These are phyloP conservation scores for Tripterygium wilfordii DNA, from an alignment of 177 flowering plant genomes.

Conservation along the genomic window DNA sequence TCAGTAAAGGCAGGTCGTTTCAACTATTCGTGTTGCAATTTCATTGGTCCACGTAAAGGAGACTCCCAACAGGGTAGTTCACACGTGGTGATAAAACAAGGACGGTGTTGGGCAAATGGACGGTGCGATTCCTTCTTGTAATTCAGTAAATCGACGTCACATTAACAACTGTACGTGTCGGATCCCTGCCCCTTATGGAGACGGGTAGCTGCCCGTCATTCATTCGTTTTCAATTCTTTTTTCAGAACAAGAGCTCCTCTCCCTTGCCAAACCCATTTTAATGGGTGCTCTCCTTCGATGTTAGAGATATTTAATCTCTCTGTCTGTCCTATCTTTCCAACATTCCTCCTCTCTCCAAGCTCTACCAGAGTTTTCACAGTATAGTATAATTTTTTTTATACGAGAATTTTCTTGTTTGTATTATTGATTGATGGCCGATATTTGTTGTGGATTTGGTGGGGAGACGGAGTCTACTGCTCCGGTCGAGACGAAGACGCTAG, in stretches of 20 bases:
- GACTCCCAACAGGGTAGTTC: not conserved
- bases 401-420: too few relatives aligned
- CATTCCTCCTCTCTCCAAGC: too few relatives aligned
- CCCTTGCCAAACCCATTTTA: not conserved
- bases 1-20: slow-evolving; percentile 22
- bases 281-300: slow-evolving; percentile 5
- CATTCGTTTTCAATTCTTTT: slow-evolving; percentile 1
- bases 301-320: not conserved
- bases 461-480: slow-evolving; percentile 30
- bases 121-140: slow-evolving; percentile 9
- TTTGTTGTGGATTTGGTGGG: slow-evolving; percentile 36
- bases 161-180: slow-evolving; percentile 32
- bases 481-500: slow-evolving; percentile 21
- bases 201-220: slow-evolving; percentile 30
- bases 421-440: slow-evolving; percentile 39
- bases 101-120: too few relatives aligned
- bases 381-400: too few relatives aligned
- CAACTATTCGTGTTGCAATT: slow-evolving; percentile 10
- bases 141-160: slow-evolving; percentile 32
- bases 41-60: slow-evolving; percentile 28
- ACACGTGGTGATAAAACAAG: slow-evolving; percentile 26
- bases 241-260: not conserved
- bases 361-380: too few relatives aligned
- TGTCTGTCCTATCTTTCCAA: too few relatives aligned
- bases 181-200: slow-evolving; percentile 30